These are phyloP conservation scores for Colletotrichum sp. DNA, from an alignment of 2,329 filamentous ascomycete species.

Conservation along the genomic window DNA sequence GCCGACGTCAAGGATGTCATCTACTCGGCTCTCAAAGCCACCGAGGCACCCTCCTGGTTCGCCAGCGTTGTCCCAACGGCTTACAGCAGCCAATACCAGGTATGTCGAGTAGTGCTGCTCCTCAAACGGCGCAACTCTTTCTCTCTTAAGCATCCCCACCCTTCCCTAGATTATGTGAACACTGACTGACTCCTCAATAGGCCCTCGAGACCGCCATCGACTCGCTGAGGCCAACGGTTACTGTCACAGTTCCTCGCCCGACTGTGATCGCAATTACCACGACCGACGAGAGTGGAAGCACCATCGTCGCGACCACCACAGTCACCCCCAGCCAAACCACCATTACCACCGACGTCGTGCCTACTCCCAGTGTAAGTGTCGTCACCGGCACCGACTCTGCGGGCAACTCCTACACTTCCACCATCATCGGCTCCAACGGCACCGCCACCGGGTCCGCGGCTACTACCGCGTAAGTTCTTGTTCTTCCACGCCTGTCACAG, in stretches of 20 bases:
- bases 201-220: constrained; percentile 25
- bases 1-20: constrained; percentile 29
- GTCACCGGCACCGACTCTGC: constrained; percentile 14
- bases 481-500: not conserved
- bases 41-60: constrained; percentile 29
- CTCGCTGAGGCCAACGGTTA: constrained; percentile 11
- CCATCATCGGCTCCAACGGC: not conserved
- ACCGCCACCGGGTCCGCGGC: not conserved
- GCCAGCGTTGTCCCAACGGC: constrained; percentile 29
- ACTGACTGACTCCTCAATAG: not conserved
- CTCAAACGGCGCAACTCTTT: not conserved
- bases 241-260: constrained; percentile 1
- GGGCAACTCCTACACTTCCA: constrained; percentile 11
- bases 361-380: not conserved
- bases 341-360: constrained; percentile 4
- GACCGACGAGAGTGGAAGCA: constrained; percentile 27
- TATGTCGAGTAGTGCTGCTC: constrained; percentile 20
- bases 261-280: constrained; percentile 26
- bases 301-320: constrained; percentile 27
- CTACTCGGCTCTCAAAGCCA: constrained; percentile 29
- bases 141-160: not conserved
- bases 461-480: constrained; percentile 9
- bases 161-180: not conserved
- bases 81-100: constrained; percentile 19
- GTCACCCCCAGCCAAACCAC: not conserved